phyloP scores from a whole-genome alignment of 306 rosid species.

The Heteromeles arbutifolia region DNA sequence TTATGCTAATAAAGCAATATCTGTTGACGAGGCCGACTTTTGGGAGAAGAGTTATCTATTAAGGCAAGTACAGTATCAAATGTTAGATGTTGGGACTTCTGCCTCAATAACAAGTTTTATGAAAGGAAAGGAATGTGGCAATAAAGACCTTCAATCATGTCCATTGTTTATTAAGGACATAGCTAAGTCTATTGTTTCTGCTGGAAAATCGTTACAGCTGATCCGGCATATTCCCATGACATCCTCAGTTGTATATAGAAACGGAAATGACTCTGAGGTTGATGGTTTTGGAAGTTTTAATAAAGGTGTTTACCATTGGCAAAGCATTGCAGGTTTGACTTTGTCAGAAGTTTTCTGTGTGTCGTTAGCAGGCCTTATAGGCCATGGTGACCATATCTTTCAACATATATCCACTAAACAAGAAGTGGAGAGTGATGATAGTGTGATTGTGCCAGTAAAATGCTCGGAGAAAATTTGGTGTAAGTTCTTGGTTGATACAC shows the following conservation, averaged over 20 bases:
- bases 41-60: slow-evolving; percentile 94
- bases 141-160: slow-evolving; percentile 47
- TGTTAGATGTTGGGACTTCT: slow-evolving; percentile 34
- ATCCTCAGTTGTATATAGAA: slow-evolving; percentile 31
- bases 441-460: slow-evolving; percentile 29
- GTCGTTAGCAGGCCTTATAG: slow-evolving; percentile 78
- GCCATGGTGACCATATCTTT: slow-evolving; percentile 72
- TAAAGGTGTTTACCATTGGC: slow-evolving; percentile 35
- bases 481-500: slow-evolving; percentile 59
- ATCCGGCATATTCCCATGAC: slow-evolving; percentile 56
- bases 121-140: slow-evolving; percentile 49
- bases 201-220: slow-evolving; percentile 94
- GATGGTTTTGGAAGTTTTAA: slow-evolving; percentile 30
- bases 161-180: slow-evolving; percentile 75
- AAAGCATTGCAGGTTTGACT: slow-evolving; percentile 56
- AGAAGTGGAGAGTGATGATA: slow-evolving; percentile 26
- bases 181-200: slow-evolving; percentile 73
- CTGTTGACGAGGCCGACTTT: slow-evolving; percentile 76
- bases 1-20: slow-evolving; percentile 56
- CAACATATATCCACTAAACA: slow-evolving; percentile 42
- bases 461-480: slow-evolving; percentile 62
- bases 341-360: slow-evolving; percentile 77
- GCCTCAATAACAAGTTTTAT: slow-evolving; percentile 26
- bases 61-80: slow-evolving; percentile 37
- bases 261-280: slow-evolving; percentile 44